Conservation (phyloP, 2,329 filamentous ascomycete species). For the Aspergillus fumigatus region DNA sequence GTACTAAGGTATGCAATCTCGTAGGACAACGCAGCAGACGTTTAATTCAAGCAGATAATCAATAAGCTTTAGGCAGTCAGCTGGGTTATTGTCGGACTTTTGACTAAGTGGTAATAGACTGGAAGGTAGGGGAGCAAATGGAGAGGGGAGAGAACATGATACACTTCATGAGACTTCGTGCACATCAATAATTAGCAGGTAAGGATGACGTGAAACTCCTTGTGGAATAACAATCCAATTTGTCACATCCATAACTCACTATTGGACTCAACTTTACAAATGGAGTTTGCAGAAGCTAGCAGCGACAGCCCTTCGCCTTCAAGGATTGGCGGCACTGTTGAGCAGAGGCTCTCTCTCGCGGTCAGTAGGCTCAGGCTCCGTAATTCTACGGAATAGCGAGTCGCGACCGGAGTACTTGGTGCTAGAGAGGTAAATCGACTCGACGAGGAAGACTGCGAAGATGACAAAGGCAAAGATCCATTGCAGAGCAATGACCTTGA, state of each 20-base stretch:
- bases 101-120: neutral
- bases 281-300: neutral
- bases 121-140: neutral
- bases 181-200: neutral
- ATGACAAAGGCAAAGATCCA: constrained; percentile 91
- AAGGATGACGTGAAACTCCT: neutral
- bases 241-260: neutral
- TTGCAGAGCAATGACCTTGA: constrained; percentile 71
- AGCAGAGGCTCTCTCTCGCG: constrained; percentile 53
- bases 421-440: constrained; percentile 50
- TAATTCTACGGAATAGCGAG: constrained; percentile 30
- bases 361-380: constrained; percentile 40
- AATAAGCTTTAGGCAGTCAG: neutral
- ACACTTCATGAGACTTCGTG: neutral
- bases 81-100: neutral
- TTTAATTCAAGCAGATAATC: neutral
- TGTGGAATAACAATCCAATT: neutral
- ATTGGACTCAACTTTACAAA: neutral
- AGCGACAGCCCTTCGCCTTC: neutral
- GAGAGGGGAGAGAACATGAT: neutral
- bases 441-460: constrained; percentile 68
- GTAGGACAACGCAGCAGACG: neutral
- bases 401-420: constrained; percentile 34
- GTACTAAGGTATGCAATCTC: neutral
- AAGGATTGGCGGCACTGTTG: constrained; percentile 27